Percentiles rank a stretch among this genome's conserved stretches.
Conservation (phyloP, 2,329 filamentous ascomycete species). For the Coniochaeta sp. region DNA sequence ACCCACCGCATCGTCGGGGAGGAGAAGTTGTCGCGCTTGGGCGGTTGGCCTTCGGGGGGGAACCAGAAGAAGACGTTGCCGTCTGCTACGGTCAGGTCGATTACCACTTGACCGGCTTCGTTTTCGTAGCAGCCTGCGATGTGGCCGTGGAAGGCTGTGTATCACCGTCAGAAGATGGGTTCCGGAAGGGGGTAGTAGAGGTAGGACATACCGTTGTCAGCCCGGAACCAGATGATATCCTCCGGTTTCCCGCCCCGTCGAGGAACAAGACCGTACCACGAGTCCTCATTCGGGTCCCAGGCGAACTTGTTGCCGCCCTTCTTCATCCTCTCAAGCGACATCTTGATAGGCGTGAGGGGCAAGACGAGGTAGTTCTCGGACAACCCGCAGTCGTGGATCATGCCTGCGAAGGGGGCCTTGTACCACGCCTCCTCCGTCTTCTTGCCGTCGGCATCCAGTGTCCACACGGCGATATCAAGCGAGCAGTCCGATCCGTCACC, state of each 20-base stretch:
- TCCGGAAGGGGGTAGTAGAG: neutral
- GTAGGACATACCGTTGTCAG: constrained; percentile 37
- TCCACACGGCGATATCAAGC: constrained; percentile 37
- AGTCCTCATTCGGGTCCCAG: constrained; percentile 46
- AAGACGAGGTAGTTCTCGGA: constrained; percentile 40
- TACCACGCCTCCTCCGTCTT: constrained; percentile 42
- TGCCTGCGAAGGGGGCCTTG: constrained; percentile 42
- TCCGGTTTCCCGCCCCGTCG: constrained; percentile 40
- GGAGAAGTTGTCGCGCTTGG: constrained; percentile 25
- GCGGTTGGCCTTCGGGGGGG: constrained; percentile 23
- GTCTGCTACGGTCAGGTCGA: constrained; percentile 34
- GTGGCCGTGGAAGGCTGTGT: constrained; percentile 36
- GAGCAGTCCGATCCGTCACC: constrained; percentile 34
- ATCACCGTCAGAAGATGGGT: neutral
- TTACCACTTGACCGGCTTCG: constrained; percentile 34
- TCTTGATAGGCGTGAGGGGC: constrained; percentile 40
- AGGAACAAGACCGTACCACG: constrained; percentile 48
- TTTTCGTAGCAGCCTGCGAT: constrained; percentile 41
- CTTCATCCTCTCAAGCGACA: constrained; percentile 33
- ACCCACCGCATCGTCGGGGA: constrained; percentile 34
- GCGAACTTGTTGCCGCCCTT: constrained; percentile 42
- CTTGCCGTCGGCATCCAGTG: constrained; percentile 31
- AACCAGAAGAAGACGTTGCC: constrained; percentile 41
- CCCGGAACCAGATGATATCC: constrained; percentile 45
- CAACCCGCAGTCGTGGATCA: constrained; percentile 44